phyloP scores from a whole-genome alignment of 495 filamentous ascomycete genomes.

The Daldinia grandis region DNA sequence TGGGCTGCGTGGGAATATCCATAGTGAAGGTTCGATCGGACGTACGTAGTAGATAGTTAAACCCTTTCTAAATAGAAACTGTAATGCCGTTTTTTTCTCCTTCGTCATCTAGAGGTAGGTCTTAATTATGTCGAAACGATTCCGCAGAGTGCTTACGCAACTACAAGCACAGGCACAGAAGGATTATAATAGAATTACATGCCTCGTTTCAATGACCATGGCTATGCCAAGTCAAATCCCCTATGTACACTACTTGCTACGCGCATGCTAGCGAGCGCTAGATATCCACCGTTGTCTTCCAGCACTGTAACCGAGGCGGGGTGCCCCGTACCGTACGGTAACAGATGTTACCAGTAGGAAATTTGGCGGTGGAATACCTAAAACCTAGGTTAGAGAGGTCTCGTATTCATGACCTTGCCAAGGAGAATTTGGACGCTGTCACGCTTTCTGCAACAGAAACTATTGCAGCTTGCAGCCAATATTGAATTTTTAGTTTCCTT shows the following conservation, averaged over 20 bases:
- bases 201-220: background rate
- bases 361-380: conserved; percentile 15
- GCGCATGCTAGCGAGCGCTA: conserved; percentile 16
- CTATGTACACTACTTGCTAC: conserved; percentile 14
- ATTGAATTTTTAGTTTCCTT: conserved; percentile 11
- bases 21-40: background rate
- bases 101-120: background rate
- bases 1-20: background rate
- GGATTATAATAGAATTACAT: conserved; percentile 1
- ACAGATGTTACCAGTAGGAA: conserved; percentile 19
- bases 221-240: conserved; percentile 20
- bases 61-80: background rate
- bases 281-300: conserved; percentile 12
- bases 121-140: background rate
- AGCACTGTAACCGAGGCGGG: conserved; percentile 21
- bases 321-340: conserved; percentile 16
- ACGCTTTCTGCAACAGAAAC: conserved; percentile 23
- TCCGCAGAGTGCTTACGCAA: background rate
- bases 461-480: conserved; percentile 12
- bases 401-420: conserved; percentile 35
- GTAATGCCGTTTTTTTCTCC: background rate
- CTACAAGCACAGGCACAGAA: background rate
- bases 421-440: conserved; percentile 9
- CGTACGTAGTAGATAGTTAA: background rate
- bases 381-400: conserved; percentile 15